These are phyloP conservation scores for Bathelium albidoporum DNA, from an alignment of 495 filamentous ascomycete species.

Conservation along the genomic window DNA sequence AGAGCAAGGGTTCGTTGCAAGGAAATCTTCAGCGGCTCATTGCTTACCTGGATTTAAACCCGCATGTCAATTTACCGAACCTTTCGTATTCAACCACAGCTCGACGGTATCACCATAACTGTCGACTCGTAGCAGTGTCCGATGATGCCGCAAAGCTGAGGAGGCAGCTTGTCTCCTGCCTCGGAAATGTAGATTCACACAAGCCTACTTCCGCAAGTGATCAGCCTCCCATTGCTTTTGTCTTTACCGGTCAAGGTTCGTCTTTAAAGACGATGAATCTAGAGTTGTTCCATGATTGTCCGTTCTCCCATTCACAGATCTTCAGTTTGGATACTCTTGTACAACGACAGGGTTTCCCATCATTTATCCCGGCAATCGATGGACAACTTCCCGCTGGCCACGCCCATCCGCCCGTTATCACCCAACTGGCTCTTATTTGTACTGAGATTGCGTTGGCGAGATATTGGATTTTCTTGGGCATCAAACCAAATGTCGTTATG, in stretches of 20 bases:
- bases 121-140: conserved; percentile 52
- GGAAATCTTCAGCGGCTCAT: conserved; percentile 23
- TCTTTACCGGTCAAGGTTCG: conserved; percentile 11
- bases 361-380: neutral
- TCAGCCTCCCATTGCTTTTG: conserved; percentile 5
- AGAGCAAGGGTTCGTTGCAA: conserved; percentile 28
- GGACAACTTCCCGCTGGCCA: neutral
- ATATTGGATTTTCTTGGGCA: conserved; percentile 27
- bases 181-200: neutral
- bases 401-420: neutral
- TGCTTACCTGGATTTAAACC: conserved; percentile 40
- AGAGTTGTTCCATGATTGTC: neutral
- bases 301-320: neutral
- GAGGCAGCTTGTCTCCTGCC: neutral
- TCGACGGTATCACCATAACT: conserved; percentile 64
- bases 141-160: neutral
- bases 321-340: neutral
- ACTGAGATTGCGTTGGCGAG: conserved; percentile 27
- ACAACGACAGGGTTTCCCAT: neutral
- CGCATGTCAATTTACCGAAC: conserved; percentile 33
- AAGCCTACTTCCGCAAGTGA: neutral
- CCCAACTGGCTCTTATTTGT: conserved; percentile 27
- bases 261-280: neutral
- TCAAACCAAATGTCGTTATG: conserved; percentile 23
- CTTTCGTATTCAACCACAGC: conserved; percentile 77